Evolutionary conservation across 768 basidiomycete species (phyloP).

Genomic region (Leccinellum rugosiceps): DNA sequence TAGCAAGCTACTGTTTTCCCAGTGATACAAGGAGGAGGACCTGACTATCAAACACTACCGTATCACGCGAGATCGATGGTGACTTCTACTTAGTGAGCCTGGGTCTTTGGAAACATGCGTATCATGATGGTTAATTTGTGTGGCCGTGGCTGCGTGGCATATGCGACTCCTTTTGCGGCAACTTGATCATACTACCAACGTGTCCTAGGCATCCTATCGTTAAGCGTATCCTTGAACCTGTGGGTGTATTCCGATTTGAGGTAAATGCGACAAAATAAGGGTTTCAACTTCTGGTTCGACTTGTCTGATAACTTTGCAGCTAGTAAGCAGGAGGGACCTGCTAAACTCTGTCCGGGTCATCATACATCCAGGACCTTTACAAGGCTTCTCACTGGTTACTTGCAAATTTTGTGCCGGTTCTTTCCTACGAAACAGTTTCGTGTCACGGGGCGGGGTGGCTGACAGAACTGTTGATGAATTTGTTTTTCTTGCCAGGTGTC

Average conservation of each 20-base stretch:
- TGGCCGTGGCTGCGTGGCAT: no score
- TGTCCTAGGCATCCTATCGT: not conserved
- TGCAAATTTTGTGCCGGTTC: not conserved
- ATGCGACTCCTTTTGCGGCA: no score
- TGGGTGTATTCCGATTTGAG: no score
- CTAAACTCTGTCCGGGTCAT: not conserved
- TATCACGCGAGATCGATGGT: no score
- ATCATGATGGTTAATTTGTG: no score
- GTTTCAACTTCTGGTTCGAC: not conserved
- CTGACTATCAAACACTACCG: no score
- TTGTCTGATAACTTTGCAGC: conserved; percentile 5
- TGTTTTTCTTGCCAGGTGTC: conserved; percentile 11
- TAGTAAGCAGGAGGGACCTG: not conserved
- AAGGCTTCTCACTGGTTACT: not conserved
- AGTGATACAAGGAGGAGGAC: no score
- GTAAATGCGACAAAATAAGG: not conserved
- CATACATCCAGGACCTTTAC: not conserved
- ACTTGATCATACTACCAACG: no score
- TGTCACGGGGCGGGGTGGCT: not conserved
- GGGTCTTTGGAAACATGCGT: no score
- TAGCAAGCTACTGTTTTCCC: no score
- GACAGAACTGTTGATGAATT: conserved; percentile 9
- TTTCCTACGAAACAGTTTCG: not conserved
- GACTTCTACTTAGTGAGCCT: no score
- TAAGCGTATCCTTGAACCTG: not conserved